phyloP scores from a whole-genome alignment of 164 flowering plant genomes.

The Amborella trichopoda region DNA sequence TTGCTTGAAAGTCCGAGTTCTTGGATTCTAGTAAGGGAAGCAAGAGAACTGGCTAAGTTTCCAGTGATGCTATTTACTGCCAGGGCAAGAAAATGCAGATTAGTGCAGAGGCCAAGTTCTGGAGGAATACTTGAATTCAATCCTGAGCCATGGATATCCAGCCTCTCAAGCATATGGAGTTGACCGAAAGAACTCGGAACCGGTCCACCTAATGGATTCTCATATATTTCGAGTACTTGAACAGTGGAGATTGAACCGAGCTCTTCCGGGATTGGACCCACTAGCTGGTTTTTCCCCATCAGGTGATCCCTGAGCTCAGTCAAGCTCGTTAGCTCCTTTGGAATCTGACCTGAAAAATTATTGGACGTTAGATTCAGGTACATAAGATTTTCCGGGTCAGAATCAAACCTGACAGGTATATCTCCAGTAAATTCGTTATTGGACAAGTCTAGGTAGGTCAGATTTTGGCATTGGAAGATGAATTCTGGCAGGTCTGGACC shows the following conservation, averaged over 20 bases:
- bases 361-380: conserved; percentile 20
- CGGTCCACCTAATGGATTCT: conserved; percentile 19
- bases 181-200: conserved; percentile 33
- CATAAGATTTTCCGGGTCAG: conserved; percentile 13
- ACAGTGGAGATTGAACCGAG: conserved; percentile 19
- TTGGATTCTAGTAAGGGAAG: conserved; percentile 10
- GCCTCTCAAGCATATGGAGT: conserved; percentile 14
- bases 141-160: conserved; percentile 14
- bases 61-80: conserved; percentile 19
- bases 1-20: conserved; percentile 41
- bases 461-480: conserved; percentile 16
- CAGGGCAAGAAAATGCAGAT: conserved; percentile 22
- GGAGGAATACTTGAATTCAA: conserved; percentile 24
- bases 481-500: conserved; percentile 22
- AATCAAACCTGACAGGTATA: conserved; percentile 11
- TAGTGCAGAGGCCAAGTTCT: conserved; percentile 27
- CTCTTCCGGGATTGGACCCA: conserved; percentile 45
- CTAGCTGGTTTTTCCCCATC: conserved; percentile 65
- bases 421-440: conserved; percentile 16
- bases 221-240: conserved; percentile 14
- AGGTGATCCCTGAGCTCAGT: conserved; percentile 44
- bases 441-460: conserved; percentile 26
- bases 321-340: conserved; percentile 42
- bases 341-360: conserved; percentile 17
- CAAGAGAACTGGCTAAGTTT: conserved; percentile 17